Percentiles rank a stretch among this genome's conserved stretches.
Evolutionary conservation across 2,329 filamentous ascomycete genomes (phyloP).

Genomic region (Cladophialophora exuberans): DNA sequence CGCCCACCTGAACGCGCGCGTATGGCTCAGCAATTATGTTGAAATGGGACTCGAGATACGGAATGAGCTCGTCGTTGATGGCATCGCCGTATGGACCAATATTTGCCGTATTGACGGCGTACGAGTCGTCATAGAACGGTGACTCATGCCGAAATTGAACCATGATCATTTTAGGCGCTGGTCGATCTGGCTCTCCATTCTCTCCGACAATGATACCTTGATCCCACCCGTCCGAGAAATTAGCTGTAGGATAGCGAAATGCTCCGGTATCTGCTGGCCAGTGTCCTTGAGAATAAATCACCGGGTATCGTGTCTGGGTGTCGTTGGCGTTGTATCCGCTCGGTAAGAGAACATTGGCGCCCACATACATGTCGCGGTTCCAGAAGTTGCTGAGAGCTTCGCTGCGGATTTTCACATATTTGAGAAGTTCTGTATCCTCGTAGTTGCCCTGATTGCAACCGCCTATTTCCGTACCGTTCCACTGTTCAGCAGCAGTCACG

Average conservation of each 20-base stretch:
- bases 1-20: slow-evolving; percentile 20
- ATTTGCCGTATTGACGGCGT: neutral
- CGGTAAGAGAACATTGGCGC: slow-evolving; percentile 19
- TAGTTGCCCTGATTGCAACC: slow-evolving; percentile 21
- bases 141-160: neutral
- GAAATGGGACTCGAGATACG: slow-evolving; percentile 18
- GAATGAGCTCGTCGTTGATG: slow-evolving; percentile 20
- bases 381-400: slow-evolving; percentile 23
- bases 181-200: slow-evolving; percentile 5
- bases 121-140: neutral
- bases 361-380: slow-evolving; percentile 21
- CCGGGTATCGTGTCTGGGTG: slow-evolving; percentile 15
- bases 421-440: slow-evolving; percentile 16
- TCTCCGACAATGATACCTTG: slow-evolving; percentile 9
- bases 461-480: slow-evolving; percentile 16
- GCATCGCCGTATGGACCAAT: neutral
- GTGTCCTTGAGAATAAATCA: slow-evolving; percentile 23
- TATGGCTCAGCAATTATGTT: slow-evolving; percentile 20
- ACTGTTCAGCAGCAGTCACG: slow-evolving; percentile 6
- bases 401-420: slow-evolving; percentile 23
- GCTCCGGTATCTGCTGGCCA: slow-evolving; percentile 9
- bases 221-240: slow-evolving; percentile 21
- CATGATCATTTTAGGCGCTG: slow-evolving; percentile 1
- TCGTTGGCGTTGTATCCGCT: slow-evolving; percentile 17
- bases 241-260: slow-evolving; percentile 19